A percentile compares a stretch with the other conserved stretches of the same genome.
Conservation (phyloP, 257 asterid species). For the Ilex aquifolium region DNA sequence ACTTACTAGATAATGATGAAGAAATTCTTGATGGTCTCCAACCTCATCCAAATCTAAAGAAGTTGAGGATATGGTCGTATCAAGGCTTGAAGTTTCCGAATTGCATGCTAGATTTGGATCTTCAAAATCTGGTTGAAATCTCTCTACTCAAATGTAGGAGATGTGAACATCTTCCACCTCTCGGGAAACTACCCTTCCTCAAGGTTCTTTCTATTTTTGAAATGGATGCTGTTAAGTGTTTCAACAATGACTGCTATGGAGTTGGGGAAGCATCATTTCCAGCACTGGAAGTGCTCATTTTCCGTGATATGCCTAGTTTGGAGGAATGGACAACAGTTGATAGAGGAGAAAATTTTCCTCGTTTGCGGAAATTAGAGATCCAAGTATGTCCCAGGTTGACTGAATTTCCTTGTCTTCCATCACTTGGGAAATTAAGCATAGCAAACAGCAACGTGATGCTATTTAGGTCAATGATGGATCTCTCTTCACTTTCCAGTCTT, state of each 20-base stretch:
- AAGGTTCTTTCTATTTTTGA: too few species aligned
- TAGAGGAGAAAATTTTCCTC: too few species aligned
- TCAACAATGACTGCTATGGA: neutral
- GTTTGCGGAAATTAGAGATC: too few species aligned
- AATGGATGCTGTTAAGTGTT: too few species aligned
- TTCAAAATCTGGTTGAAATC: neutral
- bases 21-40: too few species aligned
- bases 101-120: neutral
- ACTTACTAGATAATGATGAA: too few species aligned
- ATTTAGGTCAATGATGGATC: neutral
- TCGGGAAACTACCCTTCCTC: too few species aligned
- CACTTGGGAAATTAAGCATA: neutral
- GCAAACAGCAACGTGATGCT: neutral
- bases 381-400: too few species aligned
- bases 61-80: too few species aligned
- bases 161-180: neutral
- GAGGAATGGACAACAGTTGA: too few species aligned
- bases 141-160: neutral
- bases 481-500: neutral
- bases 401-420: neutral
- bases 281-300: neutral
- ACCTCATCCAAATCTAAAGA: too few species aligned
- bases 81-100: neutral
- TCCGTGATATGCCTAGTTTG: neutral
- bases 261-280: neutral